Evolutionary conservation across 768 basidiomycete genomes (phyloP).

Genomic region (Mycena haematopus): DNA sequence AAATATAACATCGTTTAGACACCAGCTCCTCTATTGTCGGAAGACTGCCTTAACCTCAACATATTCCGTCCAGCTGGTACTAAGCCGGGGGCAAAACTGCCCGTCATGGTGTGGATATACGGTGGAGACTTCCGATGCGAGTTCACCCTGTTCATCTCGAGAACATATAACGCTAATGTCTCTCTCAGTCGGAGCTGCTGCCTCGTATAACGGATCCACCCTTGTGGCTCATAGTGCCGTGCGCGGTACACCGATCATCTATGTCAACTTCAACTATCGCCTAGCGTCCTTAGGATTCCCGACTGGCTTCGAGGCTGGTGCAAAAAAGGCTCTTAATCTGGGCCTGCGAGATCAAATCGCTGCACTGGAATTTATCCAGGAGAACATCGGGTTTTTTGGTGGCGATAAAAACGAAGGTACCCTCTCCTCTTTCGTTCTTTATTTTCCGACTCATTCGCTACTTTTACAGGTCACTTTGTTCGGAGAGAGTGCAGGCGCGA

Average conservation of each 20-base stretch:
- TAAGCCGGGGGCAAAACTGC: slow-evolving; percentile 19
- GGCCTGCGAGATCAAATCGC: slow-evolving; percentile 46
- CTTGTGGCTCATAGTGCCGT: slow-evolving; percentile 34
- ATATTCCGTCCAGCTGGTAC: slow-evolving; percentile 48
- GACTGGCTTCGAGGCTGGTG: slow-evolving; percentile 42
- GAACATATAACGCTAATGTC: not conserved
- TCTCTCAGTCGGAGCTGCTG: slow-evolving; percentile 19
- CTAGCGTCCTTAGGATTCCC: slow-evolving; percentile 52
- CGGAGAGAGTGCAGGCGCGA: slow-evolving; percentile 55
- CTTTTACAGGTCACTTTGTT: slow-evolving; percentile 46
- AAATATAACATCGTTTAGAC: not conserved
- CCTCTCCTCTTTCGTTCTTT: not conserved
- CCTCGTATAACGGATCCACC: slow-evolving; percentile 39
- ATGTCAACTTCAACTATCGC: slow-evolving; percentile 56
- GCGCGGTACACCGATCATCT: slow-evolving; percentile 46
- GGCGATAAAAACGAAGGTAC: slow-evolving; percentile 52
- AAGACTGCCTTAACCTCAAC: slow-evolving; percentile 58
- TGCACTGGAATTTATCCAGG: slow-evolving; percentile 55
- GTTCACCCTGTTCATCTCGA: not conserved
- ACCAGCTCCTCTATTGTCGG: slow-evolving; percentile 36
- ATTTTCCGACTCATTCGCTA: slow-evolving; percentile 1
- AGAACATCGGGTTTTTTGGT: slow-evolving; percentile 59
- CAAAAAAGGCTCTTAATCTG: slow-evolving; percentile 43
- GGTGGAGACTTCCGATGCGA: slow-evolving; percentile 28
- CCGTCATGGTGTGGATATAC: slow-evolving; percentile 27